These are phyloP conservation scores for Psilocybe tampanensis DNA, from an alignment of 768 basidiomycete genomes.

Conservation along the genomic window DNA sequence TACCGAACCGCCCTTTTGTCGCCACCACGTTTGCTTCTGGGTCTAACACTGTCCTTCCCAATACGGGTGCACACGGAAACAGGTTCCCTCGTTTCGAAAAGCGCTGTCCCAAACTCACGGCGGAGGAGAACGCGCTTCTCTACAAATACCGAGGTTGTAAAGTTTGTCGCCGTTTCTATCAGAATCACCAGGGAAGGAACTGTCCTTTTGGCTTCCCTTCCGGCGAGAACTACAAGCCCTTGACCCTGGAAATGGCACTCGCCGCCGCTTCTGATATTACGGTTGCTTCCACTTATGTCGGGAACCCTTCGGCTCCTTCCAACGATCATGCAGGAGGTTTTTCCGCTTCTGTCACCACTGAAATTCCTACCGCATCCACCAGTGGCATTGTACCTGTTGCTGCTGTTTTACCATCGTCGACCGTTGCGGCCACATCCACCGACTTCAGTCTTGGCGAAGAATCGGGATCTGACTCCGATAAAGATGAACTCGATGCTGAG, in stretches of 20 bases:
- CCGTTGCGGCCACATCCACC: too few species aligned
- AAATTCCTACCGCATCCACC: too few species aligned
- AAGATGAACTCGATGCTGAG: not conserved
- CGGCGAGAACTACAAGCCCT: not conserved
- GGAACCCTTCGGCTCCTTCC: too few species aligned
- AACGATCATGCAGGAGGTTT: too few species aligned
- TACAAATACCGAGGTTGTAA: not conserved
- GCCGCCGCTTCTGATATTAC: not conserved
- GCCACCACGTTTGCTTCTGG: not conserved
- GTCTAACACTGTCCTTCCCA: not conserved
- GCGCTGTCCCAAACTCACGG: not conserved
- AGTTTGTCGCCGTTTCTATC: not conserved
- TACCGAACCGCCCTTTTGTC: too few species aligned
- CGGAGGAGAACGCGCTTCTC: not conserved
- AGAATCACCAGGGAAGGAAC: not conserved
- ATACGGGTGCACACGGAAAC: not conserved
- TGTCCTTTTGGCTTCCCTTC: not conserved
- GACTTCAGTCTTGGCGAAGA: not conserved
- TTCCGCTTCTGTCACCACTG: too few species aligned
- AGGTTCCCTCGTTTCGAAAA: not conserved
- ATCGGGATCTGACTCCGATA: not conserved
- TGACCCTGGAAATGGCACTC: not conserved
- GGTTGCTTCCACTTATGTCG: not conserved
- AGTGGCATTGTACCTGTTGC: too few species aligned
- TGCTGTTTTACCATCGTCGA: too few species aligned